A percentile compares a stretch with the other conserved stretches of the same genome.
These are phyloP conservation scores for Paecilomyces fulvus DNA, from an alignment of 2,329 filamentous ascomycete species.

Conservation along the genomic window DNA sequence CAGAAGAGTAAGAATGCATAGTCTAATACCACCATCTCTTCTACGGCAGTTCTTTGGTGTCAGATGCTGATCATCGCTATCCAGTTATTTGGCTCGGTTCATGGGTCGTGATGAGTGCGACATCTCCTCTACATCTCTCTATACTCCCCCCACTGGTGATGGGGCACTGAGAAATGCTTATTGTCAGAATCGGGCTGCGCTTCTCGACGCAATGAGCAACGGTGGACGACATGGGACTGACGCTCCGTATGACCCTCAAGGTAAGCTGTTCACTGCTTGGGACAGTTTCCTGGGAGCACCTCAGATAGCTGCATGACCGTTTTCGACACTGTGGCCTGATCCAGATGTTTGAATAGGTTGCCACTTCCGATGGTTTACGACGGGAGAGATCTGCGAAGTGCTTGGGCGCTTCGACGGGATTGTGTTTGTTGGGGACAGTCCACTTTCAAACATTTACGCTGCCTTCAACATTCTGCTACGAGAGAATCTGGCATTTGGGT, in stretches of 20 bases:
- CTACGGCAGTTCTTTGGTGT: not conserved
- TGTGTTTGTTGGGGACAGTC: conserved; percentile 35
- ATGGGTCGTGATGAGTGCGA: conserved; percentile 29
- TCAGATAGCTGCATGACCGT: not conserved
- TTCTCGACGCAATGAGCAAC: conserved; percentile 34
- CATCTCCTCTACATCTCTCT: conserved; percentile 27
- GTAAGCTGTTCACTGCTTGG: conserved; percentile 11
- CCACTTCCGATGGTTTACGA: conserved; percentile 36
- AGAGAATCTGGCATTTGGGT: conserved; percentile 31
- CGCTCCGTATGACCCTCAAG: conserved; percentile 29
- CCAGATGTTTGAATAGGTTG: conserved; percentile 21
- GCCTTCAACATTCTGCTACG: conserved; percentile 38
- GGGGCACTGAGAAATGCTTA: conserved; percentile 13
- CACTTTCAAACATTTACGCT: conserved; percentile 33
- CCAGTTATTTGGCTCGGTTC: conserved; percentile 27
- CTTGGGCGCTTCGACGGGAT: conserved; percentile 35
- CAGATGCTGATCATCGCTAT: not conserved
- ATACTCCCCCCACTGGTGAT: conserved; percentile 17
- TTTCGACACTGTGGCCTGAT: not conserved
- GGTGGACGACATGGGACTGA: conserved; percentile 36
- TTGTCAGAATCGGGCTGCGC: conserved; percentile 25
- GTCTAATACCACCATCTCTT: not conserved
- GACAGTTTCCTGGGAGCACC: not conserved
- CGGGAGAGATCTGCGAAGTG: conserved; percentile 37
- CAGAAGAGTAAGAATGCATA: conserved; percentile 15